Evolutionary conservation across 306 rosid species (phyloP).

Genomic region (Nissolia schottii): DNA sequence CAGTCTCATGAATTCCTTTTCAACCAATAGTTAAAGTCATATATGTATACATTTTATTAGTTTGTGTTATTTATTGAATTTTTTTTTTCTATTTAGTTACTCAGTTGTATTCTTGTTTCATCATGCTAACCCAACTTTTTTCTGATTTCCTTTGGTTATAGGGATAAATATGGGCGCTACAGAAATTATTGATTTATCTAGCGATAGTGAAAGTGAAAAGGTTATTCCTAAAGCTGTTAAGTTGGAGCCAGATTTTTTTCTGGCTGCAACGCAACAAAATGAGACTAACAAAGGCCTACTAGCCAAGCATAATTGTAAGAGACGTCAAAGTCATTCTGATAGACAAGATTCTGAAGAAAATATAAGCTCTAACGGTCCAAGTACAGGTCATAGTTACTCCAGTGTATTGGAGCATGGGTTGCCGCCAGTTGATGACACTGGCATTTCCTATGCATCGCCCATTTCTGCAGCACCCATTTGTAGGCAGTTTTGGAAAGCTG

Average conservation of each 20-base stretch:
- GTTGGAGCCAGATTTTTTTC: constrained; percentile 39
- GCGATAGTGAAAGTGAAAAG: constrained; percentile 59
- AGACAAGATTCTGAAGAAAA: constrained; percentile 48
- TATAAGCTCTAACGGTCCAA: constrained; percentile 47
- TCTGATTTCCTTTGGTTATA: constrained; percentile 25
- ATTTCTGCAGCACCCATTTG: constrained; percentile 60
- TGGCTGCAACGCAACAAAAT: constrained; percentile 9
- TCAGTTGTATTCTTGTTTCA: not conserved
- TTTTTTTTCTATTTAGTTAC: not conserved
- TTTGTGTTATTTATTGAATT: constrained; percentile 9
- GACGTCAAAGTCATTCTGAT: constrained; percentile 6
- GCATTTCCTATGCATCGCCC: constrained; percentile 49
- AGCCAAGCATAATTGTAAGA: constrained; percentile 20
- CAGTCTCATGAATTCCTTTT: not conserved
- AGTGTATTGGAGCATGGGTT: constrained; percentile 67
- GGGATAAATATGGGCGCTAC: constrained; percentile 44
- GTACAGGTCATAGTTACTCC: constrained; percentile 56
- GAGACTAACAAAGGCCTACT: constrained; percentile 11
- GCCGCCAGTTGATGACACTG: constrained; percentile 57
- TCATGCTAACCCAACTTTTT: not conserved
- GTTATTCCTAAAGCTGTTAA: constrained; percentile 41
- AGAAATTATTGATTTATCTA: constrained; percentile 70
- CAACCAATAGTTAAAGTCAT: not conserved
- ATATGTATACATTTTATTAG: not conserved
- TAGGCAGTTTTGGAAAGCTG: constrained; percentile 95